phyloP scores from a whole-genome alignment of 768 basidiomycete genomes.

The Mycena chlorophos region DNA sequence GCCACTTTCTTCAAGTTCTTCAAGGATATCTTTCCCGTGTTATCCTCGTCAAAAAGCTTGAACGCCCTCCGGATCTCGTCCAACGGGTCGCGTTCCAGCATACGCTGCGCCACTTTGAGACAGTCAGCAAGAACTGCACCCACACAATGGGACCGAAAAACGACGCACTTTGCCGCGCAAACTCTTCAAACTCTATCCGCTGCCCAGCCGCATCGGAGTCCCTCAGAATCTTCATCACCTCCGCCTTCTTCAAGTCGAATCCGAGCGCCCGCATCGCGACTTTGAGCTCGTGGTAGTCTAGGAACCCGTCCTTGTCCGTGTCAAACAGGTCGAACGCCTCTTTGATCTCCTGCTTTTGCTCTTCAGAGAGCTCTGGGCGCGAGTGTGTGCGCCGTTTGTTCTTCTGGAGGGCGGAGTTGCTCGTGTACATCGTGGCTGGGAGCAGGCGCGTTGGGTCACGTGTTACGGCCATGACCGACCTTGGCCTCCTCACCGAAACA shows the following conservation, averaged over 20 bases:
- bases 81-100: constrained; percentile 92
- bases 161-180: constrained; percentile 86
- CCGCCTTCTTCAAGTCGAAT: constrained; percentile 97
- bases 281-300: constrained; percentile 99
- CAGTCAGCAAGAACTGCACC: constrained; percentile 15
- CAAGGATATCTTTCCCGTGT: constrained; percentile 90
- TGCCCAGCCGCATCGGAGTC: constrained; percentile 86
- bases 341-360: constrained; percentile 94
- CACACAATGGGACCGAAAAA: neutral
- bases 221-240: constrained; percentile 90
- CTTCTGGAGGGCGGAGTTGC: constrained; percentile 64
- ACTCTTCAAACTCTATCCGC: constrained; percentile 91
- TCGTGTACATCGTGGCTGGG: constrained; percentile 52
- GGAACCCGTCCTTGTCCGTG: constrained; percentile 93
- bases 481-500: no score
- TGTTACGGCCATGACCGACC: no score
- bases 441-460: constrained; percentile 3
- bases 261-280: constrained; percentile 98
- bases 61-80: constrained; percentile 96
- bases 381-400: constrained; percentile 70
- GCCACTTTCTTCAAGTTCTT: constrained; percentile 91
- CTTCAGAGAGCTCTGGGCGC: constrained; percentile 82
- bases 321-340: constrained; percentile 99
- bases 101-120: constrained; percentile 84
- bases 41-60: constrained; percentile 94